Evolutionary conservation across 2,329 filamentous ascomycete species (phyloP).

Genomic region (Diaporthe longicolla): DNA sequence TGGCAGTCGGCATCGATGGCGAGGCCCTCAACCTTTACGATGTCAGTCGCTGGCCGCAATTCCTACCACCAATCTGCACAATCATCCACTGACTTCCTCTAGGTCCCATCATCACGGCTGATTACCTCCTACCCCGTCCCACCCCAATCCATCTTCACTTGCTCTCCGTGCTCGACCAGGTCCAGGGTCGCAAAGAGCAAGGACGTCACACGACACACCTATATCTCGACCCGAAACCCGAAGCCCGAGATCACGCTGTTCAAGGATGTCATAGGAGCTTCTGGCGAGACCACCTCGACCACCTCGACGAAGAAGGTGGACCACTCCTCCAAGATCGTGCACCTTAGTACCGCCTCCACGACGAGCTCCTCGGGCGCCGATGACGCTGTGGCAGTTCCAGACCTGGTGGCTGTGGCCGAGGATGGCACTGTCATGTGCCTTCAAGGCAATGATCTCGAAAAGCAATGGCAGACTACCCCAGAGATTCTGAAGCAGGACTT

Average conservation of each 20-base stretch:
- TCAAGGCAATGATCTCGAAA: constrained; percentile 67
- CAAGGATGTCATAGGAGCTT: constrained; percentile 67
- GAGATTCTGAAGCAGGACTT: constrained; percentile 59
- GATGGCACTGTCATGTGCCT: constrained; percentile 74
- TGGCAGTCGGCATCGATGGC: constrained; percentile 74
- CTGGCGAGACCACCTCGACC: constrained; percentile 67
- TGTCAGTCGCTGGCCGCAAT: constrained; percentile 56
- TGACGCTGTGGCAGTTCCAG: constrained; percentile 50
- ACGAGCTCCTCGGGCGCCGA: constrained; percentile 40
- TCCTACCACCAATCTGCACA: constrained; percentile 28
- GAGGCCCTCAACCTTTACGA: constrained; percentile 77
- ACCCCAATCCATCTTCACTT: constrained; percentile 75
- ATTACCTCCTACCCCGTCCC: constrained; percentile 78
- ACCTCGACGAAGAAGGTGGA: constrained; percentile 61
- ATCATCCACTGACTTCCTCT: constrained; percentile 43
- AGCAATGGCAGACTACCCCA: constrained; percentile 63
- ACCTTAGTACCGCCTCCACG: constrained; percentile 55
- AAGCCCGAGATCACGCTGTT: constrained; percentile 70
- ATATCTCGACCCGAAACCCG: constrained; percentile 67
- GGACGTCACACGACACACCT: constrained; percentile 71
- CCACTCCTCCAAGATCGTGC: constrained; percentile 57
- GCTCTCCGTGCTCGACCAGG: constrained; percentile 71
- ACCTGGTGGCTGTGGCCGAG: constrained; percentile 70
- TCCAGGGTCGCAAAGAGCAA: constrained; percentile 62
- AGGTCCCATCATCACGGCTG: constrained; percentile 73